These are phyloP conservation scores for Pythium biforme DNA, from an alignment of 352 stramenopile genomes.

Conservation along the genomic window DNA sequence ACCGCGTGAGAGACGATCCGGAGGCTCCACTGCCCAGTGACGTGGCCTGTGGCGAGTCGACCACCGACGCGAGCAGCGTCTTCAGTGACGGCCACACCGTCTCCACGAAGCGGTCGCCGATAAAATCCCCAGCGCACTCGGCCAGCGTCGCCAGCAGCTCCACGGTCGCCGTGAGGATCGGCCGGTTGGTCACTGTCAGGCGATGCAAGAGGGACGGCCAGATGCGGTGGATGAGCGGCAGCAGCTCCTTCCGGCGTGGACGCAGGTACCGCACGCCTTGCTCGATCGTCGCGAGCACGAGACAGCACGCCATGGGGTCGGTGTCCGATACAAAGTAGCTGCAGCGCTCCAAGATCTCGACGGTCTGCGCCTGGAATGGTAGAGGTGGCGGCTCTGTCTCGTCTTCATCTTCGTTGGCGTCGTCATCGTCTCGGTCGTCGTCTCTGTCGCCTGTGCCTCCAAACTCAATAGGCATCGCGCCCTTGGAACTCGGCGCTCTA, in stretches of 20 bases:
- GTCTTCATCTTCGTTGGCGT: slow-evolving; percentile 27
- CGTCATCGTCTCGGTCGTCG: slow-evolving; percentile 28
- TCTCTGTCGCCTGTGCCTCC: slow-evolving; percentile 39
- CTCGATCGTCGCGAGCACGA: slow-evolving; percentile 69
- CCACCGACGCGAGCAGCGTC: slow-evolving; percentile 40
- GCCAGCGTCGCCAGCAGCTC: slow-evolving; percentile 52
- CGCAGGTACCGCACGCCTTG: slow-evolving; percentile 57
- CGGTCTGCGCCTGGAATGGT: slow-evolving; percentile 48
- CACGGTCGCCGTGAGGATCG: slow-evolving; percentile 60
- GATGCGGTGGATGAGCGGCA: slow-evolving; percentile 72
- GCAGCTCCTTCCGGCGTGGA: slow-evolving; percentile 43
- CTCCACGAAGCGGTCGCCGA: slow-evolving; percentile 79
- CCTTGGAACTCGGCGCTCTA: slow-evolving; percentile 35
- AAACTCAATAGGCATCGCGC: slow-evolving; percentile 70
- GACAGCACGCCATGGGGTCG: slow-evolving; percentile 68
- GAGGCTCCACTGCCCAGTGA: too few relatives aligned
- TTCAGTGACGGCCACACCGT: slow-evolving; percentile 67
- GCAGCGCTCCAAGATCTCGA: slow-evolving; percentile 77
- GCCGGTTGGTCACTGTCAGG: slow-evolving; percentile 49
- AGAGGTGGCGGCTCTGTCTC: slow-evolving; percentile 28
- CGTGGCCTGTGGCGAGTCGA: slow-evolving; percentile 43
- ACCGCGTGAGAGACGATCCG: slow-evolving; percentile 43
- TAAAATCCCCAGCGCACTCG: slow-evolving; percentile 66
- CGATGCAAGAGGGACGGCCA: slow-evolving; percentile 72
- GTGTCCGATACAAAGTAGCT: slow-evolving; percentile 72